phyloP scores from a whole-genome alignment of 176 grass and related monocot species.

The Oryza coarctata region DNA sequence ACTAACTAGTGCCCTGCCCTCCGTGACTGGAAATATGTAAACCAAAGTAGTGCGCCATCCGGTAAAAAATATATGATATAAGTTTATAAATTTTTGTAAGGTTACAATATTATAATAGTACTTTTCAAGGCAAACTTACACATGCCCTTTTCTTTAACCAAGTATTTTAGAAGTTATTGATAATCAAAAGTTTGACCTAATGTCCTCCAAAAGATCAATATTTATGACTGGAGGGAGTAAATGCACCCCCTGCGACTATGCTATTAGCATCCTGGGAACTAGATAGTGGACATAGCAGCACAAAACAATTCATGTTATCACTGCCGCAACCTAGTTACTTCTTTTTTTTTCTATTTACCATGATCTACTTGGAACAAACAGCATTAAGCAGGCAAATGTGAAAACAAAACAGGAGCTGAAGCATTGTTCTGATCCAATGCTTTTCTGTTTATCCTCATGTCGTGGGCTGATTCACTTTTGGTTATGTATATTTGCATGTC shows the following conservation, averaged over 20 bases:
- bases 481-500: neutral
- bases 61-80: too few species aligned
- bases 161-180: neutral
- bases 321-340: neutral
- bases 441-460: slow-evolving; percentile 12
- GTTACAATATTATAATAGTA: too few species aligned
- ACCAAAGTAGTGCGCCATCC: too few species aligned
- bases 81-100: too few species aligned
- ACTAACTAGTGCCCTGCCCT: neutral
- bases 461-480: neutral
- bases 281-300: neutral
- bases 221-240: neutral
- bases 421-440: neutral
- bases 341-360: neutral
- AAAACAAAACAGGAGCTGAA: neutral
- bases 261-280: neutral
- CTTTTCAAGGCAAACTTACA: neutral
- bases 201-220: neutral
- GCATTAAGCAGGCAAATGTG: neutral
- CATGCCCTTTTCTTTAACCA: neutral
- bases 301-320: neutral
- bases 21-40: neutral
- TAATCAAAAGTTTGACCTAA: neutral
- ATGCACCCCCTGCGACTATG: neutral
- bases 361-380: slow-evolving; percentile 21